Conservation (phyloP, 371 early-diverging fungal genomes). For the Syncephalastrum sp. region DNA sequence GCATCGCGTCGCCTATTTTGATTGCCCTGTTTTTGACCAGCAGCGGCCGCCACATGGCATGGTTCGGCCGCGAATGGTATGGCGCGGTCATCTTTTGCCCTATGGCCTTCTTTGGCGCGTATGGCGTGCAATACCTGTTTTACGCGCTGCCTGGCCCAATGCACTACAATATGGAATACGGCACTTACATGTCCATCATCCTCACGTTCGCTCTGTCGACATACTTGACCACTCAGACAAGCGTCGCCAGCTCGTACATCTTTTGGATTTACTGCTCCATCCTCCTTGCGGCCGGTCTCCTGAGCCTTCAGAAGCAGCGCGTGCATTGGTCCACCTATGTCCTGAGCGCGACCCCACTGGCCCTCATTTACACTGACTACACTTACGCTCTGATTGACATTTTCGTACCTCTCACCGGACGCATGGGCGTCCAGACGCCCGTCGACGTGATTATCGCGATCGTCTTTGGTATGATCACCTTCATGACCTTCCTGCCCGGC, state of each 20-base stretch:
- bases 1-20: slow-evolving; percentile 43
- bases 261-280: slow-evolving; percentile 39
- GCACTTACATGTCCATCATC: slow-evolving; percentile 34
- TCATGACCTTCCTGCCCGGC: slow-evolving; percentile 47
- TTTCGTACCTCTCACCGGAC: slow-evolving; percentile 75
- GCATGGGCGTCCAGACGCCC: slow-evolving; percentile 70
- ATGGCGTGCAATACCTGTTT: slow-evolving; percentile 47
- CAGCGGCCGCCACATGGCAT: slow-evolving; percentile 59
- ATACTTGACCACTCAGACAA: slow-evolving; percentile 36
- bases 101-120: slow-evolving; percentile 43
- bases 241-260: slow-evolving; percentile 55
- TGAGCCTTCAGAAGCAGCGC: slow-evolving; percentile 23
- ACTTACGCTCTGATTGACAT: slow-evolving; percentile 57
- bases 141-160: slow-evolving; percentile 30
- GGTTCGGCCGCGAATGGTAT: slow-evolving; percentile 66
- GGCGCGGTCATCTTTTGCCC: slow-evolving; percentile 58
- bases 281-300: slow-evolving; percentile 17
- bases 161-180: slow-evolving; percentile 46
- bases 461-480: slow-evolving; percentile 56
- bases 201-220: slow-evolving; percentile 37
- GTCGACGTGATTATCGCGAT: slow-evolving; percentile 67
- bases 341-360: slow-evolving; percentile 35
- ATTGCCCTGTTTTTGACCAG: slow-evolving; percentile 43
- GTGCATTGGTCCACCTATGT: slow-evolving; percentile 41
- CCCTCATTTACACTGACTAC: slow-evolving; percentile 48